phyloP scores from a whole-genome alignment of 371 early-diverging fungal genomes.

The Lichtheimia ramosa region DNA sequence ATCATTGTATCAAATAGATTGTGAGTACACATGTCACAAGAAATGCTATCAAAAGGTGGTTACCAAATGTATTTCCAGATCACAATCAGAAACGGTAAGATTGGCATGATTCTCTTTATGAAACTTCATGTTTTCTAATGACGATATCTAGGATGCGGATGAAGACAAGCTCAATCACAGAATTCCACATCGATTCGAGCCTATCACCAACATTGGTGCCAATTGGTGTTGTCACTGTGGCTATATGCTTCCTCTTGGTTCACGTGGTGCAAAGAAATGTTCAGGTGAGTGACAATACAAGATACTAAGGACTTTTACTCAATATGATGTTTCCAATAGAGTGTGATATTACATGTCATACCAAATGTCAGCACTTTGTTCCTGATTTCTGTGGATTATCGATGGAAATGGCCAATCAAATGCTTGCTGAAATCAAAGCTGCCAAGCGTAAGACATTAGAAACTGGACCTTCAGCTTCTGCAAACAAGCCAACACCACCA shows the following conservation, averaged over 20 bases:
- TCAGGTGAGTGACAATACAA: constrained; percentile 25
- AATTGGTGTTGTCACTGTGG: constrained; percentile 99
- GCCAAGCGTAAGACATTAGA: constrained; percentile 49
- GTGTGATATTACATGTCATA: constrained; percentile 86
- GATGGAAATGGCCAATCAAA: constrained; percentile 82
- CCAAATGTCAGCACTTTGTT: constrained; percentile 83
- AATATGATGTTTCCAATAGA: constrained; percentile 37
- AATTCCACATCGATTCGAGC: constrained; percentile 95
- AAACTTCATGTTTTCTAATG: not conserved
- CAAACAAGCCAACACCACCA: constrained; percentile 6
- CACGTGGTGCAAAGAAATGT: constrained; percentile 68
- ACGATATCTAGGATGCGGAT: constrained; percentile 48
- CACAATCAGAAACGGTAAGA: constrained; percentile 51
- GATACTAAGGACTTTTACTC: too few relatives aligned
- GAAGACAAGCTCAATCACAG: constrained; percentile 81
- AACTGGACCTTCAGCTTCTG: constrained; percentile 10
- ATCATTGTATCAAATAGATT: constrained; percentile 52
- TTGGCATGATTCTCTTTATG: not conserved
- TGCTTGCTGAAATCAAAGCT: constrained; percentile 77
- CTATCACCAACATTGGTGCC: constrained; percentile 73
- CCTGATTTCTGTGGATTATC: constrained; percentile 95
- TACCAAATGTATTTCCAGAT: constrained; percentile 85
- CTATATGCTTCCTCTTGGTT: constrained; percentile 86
- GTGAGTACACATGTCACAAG: constrained; percentile 93
- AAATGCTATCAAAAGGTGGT: constrained; percentile 88